These are phyloP conservation scores for Angophora floribunda DNA, from an alignment of 345 rosid species.

Conservation along the genomic window DNA sequence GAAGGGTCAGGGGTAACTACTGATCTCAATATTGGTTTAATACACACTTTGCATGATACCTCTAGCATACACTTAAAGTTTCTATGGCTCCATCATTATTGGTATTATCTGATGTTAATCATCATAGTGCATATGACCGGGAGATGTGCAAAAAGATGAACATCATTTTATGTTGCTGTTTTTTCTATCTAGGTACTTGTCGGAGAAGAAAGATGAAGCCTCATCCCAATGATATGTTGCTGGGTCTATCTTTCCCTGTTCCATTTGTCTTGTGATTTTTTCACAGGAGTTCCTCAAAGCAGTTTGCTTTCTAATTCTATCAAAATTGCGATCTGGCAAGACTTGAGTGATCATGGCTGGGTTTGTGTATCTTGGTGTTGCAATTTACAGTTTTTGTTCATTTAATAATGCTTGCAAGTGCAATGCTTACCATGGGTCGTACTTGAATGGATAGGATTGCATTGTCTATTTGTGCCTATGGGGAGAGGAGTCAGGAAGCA, in stretches of 20 bases:
- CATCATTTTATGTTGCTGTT: neutral
- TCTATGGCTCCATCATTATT: neutral
- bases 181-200: neutral
- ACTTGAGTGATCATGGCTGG: neutral
- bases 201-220: neutral
- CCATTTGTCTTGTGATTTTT: neutral
- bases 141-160: neutral
- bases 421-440: too few species aligned
- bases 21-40: neutral
- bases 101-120: neutral
- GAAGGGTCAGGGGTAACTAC: conserved; percentile 47
- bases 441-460: neutral
- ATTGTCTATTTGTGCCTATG: neutral
- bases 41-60: neutral
- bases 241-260: neutral
- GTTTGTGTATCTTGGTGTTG: neutral
- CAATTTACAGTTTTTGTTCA: neutral
- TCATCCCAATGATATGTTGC: neutral
- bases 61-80: neutral
- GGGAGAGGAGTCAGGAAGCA: neutral
- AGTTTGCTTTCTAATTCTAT: neutral
- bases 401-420: neutral
- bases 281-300: neutral
- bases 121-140: neutral
- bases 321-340: neutral